Evolutionary conservation across 2,329 filamentous ascomycete genomes (phyloP).

Genomic region (Aspergillus sp.): DNA sequence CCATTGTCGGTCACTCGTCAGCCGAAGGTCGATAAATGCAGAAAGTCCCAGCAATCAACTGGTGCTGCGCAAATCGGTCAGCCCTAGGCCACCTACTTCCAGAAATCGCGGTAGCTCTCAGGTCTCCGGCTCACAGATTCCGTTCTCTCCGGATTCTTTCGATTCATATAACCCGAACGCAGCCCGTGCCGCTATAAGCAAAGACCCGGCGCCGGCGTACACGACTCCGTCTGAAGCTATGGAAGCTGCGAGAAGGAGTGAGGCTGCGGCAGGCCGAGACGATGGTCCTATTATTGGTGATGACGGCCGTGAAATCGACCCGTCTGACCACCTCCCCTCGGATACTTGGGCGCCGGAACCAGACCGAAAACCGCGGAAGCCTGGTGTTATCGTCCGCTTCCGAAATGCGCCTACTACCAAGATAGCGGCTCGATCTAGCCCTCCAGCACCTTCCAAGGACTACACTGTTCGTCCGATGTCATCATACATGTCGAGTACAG

Average conservation of each 20-base stretch:
- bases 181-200: constrained; percentile 30
- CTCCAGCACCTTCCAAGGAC: constrained; percentile 18
- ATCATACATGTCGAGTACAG: constrained; percentile 2
- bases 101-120: constrained; percentile 43
- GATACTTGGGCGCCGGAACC: constrained; percentile 68
- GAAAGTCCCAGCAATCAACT: constrained; percentile 25
- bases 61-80: constrained; percentile 58
- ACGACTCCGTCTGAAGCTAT: constrained; percentile 40
- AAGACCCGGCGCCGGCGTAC: constrained; percentile 37
- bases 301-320: constrained; percentile 65
- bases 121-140: constrained; percentile 56
- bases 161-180: constrained; percentile 57
- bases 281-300: constrained; percentile 62
- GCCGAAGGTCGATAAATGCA: constrained; percentile 26
- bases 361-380: constrained; percentile 55
- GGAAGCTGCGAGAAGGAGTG: constrained; percentile 38
- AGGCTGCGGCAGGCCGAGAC: constrained; percentile 42
- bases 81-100: constrained; percentile 51
- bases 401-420: constrained; percentile 37
- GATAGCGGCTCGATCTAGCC: constrained; percentile 21
- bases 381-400: constrained; percentile 50
- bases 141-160: constrained; percentile 63
- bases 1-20: constrained; percentile 21
- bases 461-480: constrained; percentile 13
- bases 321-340: constrained; percentile 64